These are phyloP conservation scores for Artomyces pyxidatus DNA, from an alignment of 768 basidiomycete species.

Conservation along the genomic window DNA sequence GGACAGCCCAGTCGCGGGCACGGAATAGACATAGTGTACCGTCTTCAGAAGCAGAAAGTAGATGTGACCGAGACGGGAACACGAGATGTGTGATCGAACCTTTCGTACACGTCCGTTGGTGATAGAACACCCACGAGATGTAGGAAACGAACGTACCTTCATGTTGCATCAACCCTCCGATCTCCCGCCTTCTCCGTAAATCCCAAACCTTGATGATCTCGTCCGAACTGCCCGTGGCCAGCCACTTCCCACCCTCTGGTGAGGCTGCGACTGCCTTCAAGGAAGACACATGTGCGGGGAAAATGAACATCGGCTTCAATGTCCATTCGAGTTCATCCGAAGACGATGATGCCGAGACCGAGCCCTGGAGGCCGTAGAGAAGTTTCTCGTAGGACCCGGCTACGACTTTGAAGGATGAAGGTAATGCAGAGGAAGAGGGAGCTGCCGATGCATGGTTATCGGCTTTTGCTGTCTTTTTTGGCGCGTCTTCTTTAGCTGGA, in stretches of 20 bases:
- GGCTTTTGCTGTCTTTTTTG: slow-evolving; percentile 6
- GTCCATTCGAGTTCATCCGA: slow-evolving; percentile 24
- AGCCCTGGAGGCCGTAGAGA: slow-evolving; percentile 81
- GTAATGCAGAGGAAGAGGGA: slow-evolving; percentile 22
- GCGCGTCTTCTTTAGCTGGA: slow-evolving; percentile 23
- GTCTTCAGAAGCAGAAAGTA: slow-evolving; percentile 90
- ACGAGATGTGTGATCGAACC: slow-evolving; percentile 86
- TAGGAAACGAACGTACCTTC: slow-evolving; percentile 48
- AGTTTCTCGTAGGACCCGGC: slow-evolving; percentile 96
- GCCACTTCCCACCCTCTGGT: slow-evolving; percentile 89
- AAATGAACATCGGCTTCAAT: slow-evolving; percentile 84
- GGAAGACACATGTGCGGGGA: slow-evolving; percentile 92
- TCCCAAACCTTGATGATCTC: slow-evolving; percentile 98
- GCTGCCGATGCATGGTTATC: slow-evolving; percentile 1
- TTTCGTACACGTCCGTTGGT: slow-evolving; percentile 22
- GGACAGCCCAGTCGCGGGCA: slow-evolving; percentile 88
- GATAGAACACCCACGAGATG: background rate
- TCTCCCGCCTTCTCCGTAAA: slow-evolving; percentile 80
- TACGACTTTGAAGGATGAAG: slow-evolving; percentile 73
- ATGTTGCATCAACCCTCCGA: slow-evolving; percentile 93
- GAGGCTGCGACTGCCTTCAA: slow-evolving; percentile 88
- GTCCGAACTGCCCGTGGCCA: slow-evolving; percentile 92
- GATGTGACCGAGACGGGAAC: slow-evolving; percentile 84
- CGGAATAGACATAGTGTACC: slow-evolving; percentile 86
- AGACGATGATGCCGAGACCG: slow-evolving; percentile 32